Conservation (phyloP, 2,329 filamentous ascomycete genomes). For the Teratosphaeriaceae sp. region DNA sequence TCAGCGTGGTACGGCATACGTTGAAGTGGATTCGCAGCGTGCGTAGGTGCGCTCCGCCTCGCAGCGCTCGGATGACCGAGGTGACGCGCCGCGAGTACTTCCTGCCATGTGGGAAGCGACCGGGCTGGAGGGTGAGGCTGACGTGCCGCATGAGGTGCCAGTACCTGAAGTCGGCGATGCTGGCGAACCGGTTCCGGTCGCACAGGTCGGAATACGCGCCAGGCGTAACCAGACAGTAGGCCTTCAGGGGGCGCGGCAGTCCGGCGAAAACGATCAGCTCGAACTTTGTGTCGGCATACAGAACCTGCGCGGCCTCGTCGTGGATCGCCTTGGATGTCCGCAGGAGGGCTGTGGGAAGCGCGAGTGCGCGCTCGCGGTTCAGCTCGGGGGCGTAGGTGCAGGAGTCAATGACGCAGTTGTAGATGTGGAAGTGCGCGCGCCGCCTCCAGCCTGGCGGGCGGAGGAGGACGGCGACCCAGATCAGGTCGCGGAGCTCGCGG, state of each 20-base stretch:
- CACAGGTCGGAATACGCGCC: not conserved
- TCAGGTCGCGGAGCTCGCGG: constrained; percentile 1
- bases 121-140: not conserved
- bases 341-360: not conserved
- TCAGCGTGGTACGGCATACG: too few relatives aligned
- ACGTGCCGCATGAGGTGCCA: constrained; percentile 1
- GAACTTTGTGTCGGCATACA: constrained; percentile 1
- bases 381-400: not conserved
- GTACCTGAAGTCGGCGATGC: not conserved
- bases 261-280: constrained; percentile 2
- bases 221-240: not conserved
- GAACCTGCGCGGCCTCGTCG: not conserved
- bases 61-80: constrained; percentile 39
- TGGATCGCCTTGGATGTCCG: not conserved
- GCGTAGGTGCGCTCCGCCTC: not conserved
- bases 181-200: not conserved
- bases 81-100: constrained; percentile 5
- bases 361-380: not conserved
- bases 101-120: not conserved
- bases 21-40: not conserved
- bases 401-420: constrained; percentile 1
- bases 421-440: constrained; percentile 7
- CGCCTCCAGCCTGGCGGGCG: not conserved
- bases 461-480: not conserved
- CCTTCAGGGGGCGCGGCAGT: not conserved